Percentiles rank a stretch among this genome's conserved stretches.
Evolutionary conservation across 495 filamentous ascomycete species (phyloP).

Genomic region (Usnea hakonensis): DNA sequence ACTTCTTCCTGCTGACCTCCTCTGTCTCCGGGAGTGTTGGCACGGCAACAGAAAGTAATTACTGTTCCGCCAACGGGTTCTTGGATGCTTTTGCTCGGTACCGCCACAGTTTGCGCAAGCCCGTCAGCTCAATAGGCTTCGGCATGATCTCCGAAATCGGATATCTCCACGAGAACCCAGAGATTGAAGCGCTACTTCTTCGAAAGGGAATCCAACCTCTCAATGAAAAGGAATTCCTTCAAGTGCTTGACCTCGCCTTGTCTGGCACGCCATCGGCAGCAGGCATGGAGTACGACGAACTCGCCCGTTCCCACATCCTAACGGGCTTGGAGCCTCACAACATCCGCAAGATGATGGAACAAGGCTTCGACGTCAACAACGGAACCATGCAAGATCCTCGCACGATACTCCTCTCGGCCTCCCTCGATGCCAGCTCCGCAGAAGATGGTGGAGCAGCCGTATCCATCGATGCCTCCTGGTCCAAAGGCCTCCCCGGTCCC

Average conservation of each 20-base stretch:
- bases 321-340: constrained; percentile 23
- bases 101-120: constrained; percentile 15
- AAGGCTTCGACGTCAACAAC: constrained; percentile 26
- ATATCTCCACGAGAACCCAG: constrained; percentile 31
- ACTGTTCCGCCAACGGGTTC: constrained; percentile 22
- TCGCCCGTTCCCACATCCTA: no score
- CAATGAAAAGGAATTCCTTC: constrained; percentile 32
- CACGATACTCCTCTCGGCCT: constrained; percentile 6
- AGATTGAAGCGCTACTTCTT: constrained; percentile 29
- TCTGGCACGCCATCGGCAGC: neutral
- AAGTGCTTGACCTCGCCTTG: constrained; percentile 30
- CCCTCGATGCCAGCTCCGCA: neutral
- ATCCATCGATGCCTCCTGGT: neutral
- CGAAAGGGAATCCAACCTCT: constrained; percentile 30
- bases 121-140: constrained; percentile 21
- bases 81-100: constrained; percentile 27
- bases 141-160: constrained; percentile 28
- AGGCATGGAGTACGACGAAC: neutral
- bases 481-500: neutral
- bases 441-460: neutral
- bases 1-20: constrained; percentile 22
- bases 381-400: constrained; percentile 23
- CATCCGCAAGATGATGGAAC: constrained; percentile 20
- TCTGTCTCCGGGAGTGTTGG: constrained; percentile 19
- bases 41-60: constrained; percentile 17